Evolutionary conservation across 768 basidiomycete genomes (phyloP).

Genomic region (Pleurotus tuber-regium): DNA sequence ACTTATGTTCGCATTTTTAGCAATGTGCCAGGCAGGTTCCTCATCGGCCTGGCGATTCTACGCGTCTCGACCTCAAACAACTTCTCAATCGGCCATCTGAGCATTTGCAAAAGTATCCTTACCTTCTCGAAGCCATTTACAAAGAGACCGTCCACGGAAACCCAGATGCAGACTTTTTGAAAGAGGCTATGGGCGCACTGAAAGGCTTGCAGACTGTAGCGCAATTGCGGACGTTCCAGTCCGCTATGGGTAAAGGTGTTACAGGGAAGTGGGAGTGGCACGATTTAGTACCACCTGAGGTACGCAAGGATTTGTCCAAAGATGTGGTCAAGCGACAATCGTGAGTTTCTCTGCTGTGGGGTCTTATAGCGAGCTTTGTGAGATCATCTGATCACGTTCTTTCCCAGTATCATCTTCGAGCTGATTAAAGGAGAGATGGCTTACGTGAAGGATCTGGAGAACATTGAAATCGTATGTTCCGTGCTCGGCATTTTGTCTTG

Average conservation of each 20-base stretch:
- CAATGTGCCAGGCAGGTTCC: conserved; percentile 41
- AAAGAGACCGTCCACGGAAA: conserved; percentile 80
- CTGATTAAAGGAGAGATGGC: conserved; percentile 95
- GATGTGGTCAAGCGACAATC: conserved; percentile 81
- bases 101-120: conserved; percentile 82
- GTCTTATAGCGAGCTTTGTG: neutral
- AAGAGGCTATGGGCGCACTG: conserved; percentile 83
- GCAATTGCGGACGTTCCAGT: conserved; percentile 87
- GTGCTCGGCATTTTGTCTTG: neutral
- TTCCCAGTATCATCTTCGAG: conserved; percentile 82
- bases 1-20: conserved; percentile 21
- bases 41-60: conserved; percentile 34
- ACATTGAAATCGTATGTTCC: conserved; percentile 66
- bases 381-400: conserved; percentile 13
- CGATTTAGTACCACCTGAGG: conserved; percentile 73
- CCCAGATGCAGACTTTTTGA: conserved; percentile 77
- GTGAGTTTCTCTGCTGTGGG: conserved; percentile 47
- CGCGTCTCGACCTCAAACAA: conserved; percentile 66
- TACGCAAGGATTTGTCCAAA: conserved; percentile 60
- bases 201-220: conserved; percentile 78
- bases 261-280: conserved; percentile 89
- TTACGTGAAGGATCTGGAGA: conserved; percentile 90
- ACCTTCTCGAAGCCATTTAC: conserved; percentile 81
- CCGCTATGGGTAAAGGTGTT: conserved; percentile 79
- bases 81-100: conserved; percentile 79